A percentile compares a stretch with the other conserved stretches of the same genome.
Conservation (phyloP, 2,329 filamentous ascomycete species). For the Aspergillus fumigatus region DNA sequence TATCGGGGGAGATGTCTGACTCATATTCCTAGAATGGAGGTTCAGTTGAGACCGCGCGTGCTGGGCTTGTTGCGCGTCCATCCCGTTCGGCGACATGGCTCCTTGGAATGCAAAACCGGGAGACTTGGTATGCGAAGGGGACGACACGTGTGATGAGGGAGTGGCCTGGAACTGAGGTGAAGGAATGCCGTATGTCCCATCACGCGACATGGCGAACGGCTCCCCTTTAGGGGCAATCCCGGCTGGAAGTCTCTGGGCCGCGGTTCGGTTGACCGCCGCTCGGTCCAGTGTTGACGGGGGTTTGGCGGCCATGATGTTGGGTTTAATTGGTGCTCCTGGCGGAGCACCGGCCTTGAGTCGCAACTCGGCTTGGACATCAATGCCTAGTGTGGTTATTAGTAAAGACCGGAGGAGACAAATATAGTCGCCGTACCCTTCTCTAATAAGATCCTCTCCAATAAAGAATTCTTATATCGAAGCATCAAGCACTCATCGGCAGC, state of each 20-base stretch:
- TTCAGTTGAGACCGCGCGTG: slow-evolving; percentile 47
- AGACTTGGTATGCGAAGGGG: slow-evolving; percentile 59
- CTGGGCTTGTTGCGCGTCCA: slow-evolving; percentile 47
- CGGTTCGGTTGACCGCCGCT: slow-evolving; percentile 73
- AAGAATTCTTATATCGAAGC: slow-evolving; percentile 96
- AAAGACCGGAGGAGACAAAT: background rate
- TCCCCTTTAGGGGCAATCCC: slow-evolving; percentile 69
- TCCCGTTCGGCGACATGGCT: slow-evolving; percentile 58
- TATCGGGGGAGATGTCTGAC: slow-evolving; percentile 31
- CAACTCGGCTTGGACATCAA: slow-evolving; percentile 95
- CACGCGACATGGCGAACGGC: slow-evolving; percentile 43
- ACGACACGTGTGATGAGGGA: slow-evolving; percentile 71
- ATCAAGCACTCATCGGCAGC: slow-evolving; percentile 96
- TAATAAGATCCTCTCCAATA: slow-evolving; percentile 88
- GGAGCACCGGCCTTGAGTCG: slow-evolving; percentile 88
- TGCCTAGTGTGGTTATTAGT: slow-evolving; percentile 53
- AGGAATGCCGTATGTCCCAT: slow-evolving; percentile 40
- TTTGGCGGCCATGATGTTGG: slow-evolving; percentile 63
- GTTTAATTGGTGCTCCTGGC: slow-evolving; percentile 61
- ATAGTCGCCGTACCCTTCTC: slow-evolving; percentile 70
- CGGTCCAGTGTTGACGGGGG: slow-evolving; percentile 74
- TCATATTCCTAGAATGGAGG: slow-evolving; percentile 32
- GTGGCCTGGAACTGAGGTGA: slow-evolving; percentile 76
- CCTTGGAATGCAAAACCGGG: slow-evolving; percentile 58
- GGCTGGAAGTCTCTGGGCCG: slow-evolving; percentile 65